Conservation (phyloP, 495 filamentous ascomycete genomes). For the Podospora didyma region DNA sequence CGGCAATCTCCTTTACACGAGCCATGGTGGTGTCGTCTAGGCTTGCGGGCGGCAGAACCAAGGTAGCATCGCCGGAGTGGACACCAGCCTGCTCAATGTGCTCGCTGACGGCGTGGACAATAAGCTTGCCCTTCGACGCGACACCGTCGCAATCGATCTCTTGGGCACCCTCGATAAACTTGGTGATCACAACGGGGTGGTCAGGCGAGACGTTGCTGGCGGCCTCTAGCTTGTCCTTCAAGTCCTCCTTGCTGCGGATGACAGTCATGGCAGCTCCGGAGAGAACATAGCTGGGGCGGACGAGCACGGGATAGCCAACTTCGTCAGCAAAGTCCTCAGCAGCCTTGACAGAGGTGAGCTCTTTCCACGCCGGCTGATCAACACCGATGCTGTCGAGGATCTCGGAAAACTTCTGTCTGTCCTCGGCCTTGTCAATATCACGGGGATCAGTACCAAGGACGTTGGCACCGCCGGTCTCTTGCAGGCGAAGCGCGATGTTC, state of each 20-base stretch:
- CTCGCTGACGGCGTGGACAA: conserved; percentile 92
- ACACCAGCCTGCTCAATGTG: conserved; percentile 98
- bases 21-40: conserved; percentile 72
- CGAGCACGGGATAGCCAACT: conserved; percentile 90
- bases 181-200: conserved; percentile 97
- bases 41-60: conserved; percentile 83
- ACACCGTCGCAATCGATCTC: conserved; percentile 98
- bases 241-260: conserved; percentile 86
- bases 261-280: conserved; percentile 99
- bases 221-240: conserved; percentile 86
- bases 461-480: conserved; percentile 83
- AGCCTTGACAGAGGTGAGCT: conserved; percentile 85
- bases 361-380: conserved; percentile 97
- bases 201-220: conserved; percentile 91
- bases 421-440: conserved; percentile 96
- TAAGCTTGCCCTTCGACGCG: conserved; percentile 77
- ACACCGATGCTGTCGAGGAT: conserved; percentile 93
- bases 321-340: conserved; percentile 81
- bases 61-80: conserved; percentile 94
- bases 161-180: conserved; percentile 96
- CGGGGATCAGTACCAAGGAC: conserved; percentile 86
- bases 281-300: conserved; percentile 94
- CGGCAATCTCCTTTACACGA: conserved; percentile 87
- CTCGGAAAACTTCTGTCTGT: conserved; percentile 96
- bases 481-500: conserved; percentile 93